Evolutionary conservation across 2,329 filamentous ascomycete genomes (phyloP).

Genomic region (Colletotrichum lentis): DNA sequence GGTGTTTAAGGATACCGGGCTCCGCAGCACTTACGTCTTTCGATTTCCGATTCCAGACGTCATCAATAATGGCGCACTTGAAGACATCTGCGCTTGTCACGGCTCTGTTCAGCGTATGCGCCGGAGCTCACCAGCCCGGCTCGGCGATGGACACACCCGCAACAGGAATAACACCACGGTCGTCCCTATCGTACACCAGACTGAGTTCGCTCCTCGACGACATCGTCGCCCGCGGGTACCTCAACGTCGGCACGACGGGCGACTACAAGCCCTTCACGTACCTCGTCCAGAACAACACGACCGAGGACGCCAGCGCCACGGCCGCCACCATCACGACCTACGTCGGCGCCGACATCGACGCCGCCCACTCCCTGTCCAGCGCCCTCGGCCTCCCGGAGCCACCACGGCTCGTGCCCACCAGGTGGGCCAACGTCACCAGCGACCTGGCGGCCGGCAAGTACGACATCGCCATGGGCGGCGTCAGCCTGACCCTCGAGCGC

Average conservation of each 20-base stretch:
- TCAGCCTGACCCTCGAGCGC: constrained; percentile 31
- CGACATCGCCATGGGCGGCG: constrained; percentile 37
- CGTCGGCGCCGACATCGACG: constrained; percentile 36
- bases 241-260: constrained; percentile 34
- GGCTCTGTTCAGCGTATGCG: background rate
- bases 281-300: constrained; percentile 25
- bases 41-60: no score
- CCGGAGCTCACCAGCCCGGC: constrained; percentile 9
- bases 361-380: constrained; percentile 35
- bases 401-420: constrained; percentile 22
- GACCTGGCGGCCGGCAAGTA: constrained; percentile 28
- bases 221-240: constrained; percentile 29
- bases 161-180: background rate
- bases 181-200: constrained; percentile 18
- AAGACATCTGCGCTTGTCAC: background rate
- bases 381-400: constrained; percentile 32
- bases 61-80: constrained; percentile 1
- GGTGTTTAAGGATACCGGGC: no score
- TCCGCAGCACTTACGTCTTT: background rate
- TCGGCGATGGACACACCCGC: background rate
- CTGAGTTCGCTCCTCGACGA: constrained; percentile 33
- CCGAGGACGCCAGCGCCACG: constrained; percentile 6
- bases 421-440: constrained; percentile 32
- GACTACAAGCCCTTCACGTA: constrained; percentile 38
- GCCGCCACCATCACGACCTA: constrained; percentile 35